These are phyloP conservation scores for Penicillium oxalicum DNA, from an alignment of 2,329 filamentous ascomycete species.

Conservation along the genomic window DNA sequence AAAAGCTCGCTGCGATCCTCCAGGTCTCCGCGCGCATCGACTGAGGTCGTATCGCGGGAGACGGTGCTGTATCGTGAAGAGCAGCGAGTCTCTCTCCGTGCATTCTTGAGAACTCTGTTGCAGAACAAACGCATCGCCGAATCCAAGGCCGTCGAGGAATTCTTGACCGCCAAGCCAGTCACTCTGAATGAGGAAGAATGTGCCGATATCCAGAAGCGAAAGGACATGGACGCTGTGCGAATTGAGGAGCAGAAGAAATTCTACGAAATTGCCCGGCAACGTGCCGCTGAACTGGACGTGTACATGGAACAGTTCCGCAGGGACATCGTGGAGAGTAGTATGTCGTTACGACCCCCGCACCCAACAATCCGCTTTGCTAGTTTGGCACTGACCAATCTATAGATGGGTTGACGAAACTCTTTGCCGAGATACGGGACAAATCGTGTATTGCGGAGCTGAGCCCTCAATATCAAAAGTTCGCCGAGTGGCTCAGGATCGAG, in stretches of 20 bases:
- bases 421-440: constrained; percentile 88
- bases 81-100: constrained; percentile 83
- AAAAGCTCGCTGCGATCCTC: constrained; percentile 26
- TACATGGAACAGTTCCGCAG: constrained; percentile 84
- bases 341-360: constrained; percentile 27
- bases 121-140: constrained; percentile 77
- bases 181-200: constrained; percentile 74
- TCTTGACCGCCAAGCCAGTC: constrained; percentile 68
- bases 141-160: constrained; percentile 77
- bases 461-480: constrained; percentile 95
- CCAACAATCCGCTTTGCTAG: too few species aligned
- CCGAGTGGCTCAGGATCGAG: constrained; percentile 96
- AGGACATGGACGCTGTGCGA: constrained; percentile 76
- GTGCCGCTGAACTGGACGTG: constrained; percentile 87
- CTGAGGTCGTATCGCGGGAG: constrained; percentile 41
- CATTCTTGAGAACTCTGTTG: constrained; percentile 80
- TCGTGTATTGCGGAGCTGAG: constrained; percentile 80
- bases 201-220: constrained; percentile 71
- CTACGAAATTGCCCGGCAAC: constrained; percentile 87
- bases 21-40: constrained; percentile 30
- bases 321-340: constrained; percentile 66
- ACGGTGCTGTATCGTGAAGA: constrained; percentile 72
- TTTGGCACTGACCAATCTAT: not conserved
- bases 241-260: constrained; percentile 90
- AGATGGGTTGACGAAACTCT: constrained; percentile 86